Base-by-base conservation (phyloP, 108 stramenopile genomes). In the Seminavis robusta region DNA sequence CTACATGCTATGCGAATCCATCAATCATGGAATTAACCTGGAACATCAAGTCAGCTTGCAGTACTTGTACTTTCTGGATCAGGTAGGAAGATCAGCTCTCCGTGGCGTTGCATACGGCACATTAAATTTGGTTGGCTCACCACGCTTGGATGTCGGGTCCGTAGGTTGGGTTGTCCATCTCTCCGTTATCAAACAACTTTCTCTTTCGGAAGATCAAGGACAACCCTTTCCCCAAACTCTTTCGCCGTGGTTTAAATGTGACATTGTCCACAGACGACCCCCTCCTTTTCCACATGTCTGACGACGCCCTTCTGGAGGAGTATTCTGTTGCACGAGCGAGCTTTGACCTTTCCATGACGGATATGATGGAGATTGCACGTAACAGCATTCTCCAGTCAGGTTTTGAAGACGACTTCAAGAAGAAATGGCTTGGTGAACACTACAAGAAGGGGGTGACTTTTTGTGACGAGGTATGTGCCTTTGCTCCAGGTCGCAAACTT, bases 191-290 rank as follows among this genome's bases (percentile, higher is more conserved):
- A 19, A 99, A 99, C 84, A 98, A 98, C 76, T 95, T 95, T 64
- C 88, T 99, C 27, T 99, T 99, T 59, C 67, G 97, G 4, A 98
- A 98, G 54, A 98, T 98, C 38, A 68, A 67, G 21, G 63, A 81
- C 10, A 97, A 88, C 64, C 97, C 98, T 0, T 98, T 99, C 54
- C 88, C 87, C 3, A 94, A 94, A 55, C 71, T 80, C 31, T 77
- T 74, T 34, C 71, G 69, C 46, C 81, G 83, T 24, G 97, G 98
- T 4, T 55, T 98, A 57, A 98, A 99, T 67, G 95, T 98, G 17
- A 92, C 96, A 3, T 61, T 99, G 9, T 97, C 95, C 5, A 98
- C 99, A 19, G 99, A 99, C 51, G 99, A 99, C 65, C 99, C 99
- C 5, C 76, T 98, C 17, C 52, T 98, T 42, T 95, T 99, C 36